Conservation (phyloP, 352 stramenopile genomes). For the Phytopythium litorale region DNA sequence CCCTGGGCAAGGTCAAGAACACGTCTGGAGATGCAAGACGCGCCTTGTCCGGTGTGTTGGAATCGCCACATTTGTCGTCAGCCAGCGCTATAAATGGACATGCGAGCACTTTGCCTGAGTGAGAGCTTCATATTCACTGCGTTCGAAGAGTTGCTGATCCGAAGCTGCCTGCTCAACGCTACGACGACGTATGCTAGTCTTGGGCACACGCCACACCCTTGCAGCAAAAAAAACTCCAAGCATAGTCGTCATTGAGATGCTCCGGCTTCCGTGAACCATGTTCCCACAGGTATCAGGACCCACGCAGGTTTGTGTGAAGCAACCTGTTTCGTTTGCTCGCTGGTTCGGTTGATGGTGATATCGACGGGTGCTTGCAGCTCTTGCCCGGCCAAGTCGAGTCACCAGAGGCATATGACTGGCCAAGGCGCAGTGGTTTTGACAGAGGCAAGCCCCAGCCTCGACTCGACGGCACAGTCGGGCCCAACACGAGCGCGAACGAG, state of each 20-base stretch:
- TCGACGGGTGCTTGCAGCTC: not conserved
- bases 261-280: not conserved
- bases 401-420: not conserved
- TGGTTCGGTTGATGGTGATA: not conserved
- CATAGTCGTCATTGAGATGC: not conserved
- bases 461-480: not conserved
- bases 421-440: not conserved
- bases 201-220: not conserved
- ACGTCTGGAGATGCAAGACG: not conserved
- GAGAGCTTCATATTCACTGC: not conserved
- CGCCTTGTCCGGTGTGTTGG: not conserved
- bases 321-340: not conserved
- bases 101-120: not conserved
- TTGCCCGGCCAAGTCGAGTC: not conserved
- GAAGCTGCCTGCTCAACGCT: no score
- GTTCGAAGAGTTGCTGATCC: not conserved
- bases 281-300: not conserved
- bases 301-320: not conserved
- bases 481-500: not conserved
- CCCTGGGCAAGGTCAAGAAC: conserved; percentile 45
- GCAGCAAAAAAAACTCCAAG: not conserved
- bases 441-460: no score
- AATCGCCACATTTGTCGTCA: not conserved
- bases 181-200: not conserved
- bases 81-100: not conserved